Base-by-base conservation (phyloP, 306 rosid species). In the Argentina anserina region DNA sequence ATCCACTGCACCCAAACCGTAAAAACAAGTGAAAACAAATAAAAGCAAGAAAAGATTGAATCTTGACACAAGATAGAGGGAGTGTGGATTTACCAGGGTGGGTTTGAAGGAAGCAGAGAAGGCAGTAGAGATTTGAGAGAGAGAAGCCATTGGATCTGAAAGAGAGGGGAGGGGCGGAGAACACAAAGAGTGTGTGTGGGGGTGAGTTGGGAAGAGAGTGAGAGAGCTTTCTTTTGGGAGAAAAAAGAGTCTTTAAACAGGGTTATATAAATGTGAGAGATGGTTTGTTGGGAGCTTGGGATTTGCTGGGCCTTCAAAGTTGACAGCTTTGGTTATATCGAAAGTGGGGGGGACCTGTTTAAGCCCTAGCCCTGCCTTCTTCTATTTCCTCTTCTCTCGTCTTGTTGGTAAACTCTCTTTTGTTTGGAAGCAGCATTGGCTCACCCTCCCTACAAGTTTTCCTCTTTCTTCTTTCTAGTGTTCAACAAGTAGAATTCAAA, bases 271-370 rank as follows among this genome's bases (percentile, higher is more conserved):
- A 31, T 31, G 47, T 21, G 58, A 7, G 33, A 3, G 52, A 62
- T 17, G 2, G 26, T 52, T 25, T 79, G 18, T 5, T 50, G 41
- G 69, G 23, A 71, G 71, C 73, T 76, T 49, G 79, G 61, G 70
- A 49, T 79, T 80, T 75, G 72, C 53, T 80, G 76, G 73, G 59
- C 65, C 45, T 79, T 14, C 39, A 36, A 12, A 11, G 66, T 79
- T 14, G 39, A 36, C 12, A 11, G 67, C 82, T 47, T 83, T 65
- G 94, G 78, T 84, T 69, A 1, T 78, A 86, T 83, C 89, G 80
- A 86, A 36, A 71, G n/a, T 14, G 14, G 61, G 42, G 65, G 36
- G 21, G n/a, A n/a, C n/a, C n/a, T n/a, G n/a, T n/a, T n/a, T n/a
- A n/a, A n/a, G n/a, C n/a, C n/a, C n/a, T n/a, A n/a, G n/a, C n/a